A percentile compares a stretch with the other conserved stretches of the same genome.
These are phyloP conservation scores for Stylonectria norvegica DNA, from an alignment of 2,329 filamentous ascomycete species.

Conservation along the genomic window DNA sequence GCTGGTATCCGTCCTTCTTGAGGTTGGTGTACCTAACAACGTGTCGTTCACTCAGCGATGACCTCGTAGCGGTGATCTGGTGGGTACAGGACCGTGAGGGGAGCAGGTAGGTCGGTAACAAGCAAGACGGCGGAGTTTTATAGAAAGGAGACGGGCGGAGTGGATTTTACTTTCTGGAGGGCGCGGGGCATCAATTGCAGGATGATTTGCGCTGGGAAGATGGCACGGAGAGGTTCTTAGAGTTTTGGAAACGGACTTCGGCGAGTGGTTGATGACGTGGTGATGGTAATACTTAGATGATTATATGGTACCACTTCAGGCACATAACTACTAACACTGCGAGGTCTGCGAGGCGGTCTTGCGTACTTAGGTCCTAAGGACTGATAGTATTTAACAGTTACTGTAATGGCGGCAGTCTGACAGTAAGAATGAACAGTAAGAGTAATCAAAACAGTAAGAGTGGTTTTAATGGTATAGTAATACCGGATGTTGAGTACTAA, in stretches of 20 bases:
- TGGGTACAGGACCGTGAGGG: constrained; percentile 31
- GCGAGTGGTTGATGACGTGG: no score
- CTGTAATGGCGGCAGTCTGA: no score
- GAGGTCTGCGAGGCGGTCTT: no score
- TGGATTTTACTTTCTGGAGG: constrained; percentile 38
- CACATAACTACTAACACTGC: no score
- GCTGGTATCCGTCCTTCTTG: constrained; percentile 48
- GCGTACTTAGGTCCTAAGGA: no score
- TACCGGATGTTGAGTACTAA: no score
- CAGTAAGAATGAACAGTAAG: no score
- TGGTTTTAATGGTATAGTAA: no score
- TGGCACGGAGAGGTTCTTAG: constrained; percentile 43
- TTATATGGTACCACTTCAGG: no score
- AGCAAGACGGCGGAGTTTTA: constrained; percentile 35
- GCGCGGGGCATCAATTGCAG: constrained; percentile 51
- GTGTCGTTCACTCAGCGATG: constrained; percentile 39
- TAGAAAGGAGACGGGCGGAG: constrained; percentile 9
- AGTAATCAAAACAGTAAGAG: no score
- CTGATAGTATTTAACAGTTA: no score
- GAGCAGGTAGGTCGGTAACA: constrained; percentile 39
- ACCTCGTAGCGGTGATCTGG: constrained; percentile 42
- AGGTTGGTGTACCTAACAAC: constrained; percentile 46
- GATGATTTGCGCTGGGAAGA: constrained; percentile 49
- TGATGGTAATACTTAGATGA: no score
- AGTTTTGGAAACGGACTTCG: constrained; percentile 41